Conservation (phyloP, 371 early-diverging fungal genomes). For the Mycotypha africana region DNA sequence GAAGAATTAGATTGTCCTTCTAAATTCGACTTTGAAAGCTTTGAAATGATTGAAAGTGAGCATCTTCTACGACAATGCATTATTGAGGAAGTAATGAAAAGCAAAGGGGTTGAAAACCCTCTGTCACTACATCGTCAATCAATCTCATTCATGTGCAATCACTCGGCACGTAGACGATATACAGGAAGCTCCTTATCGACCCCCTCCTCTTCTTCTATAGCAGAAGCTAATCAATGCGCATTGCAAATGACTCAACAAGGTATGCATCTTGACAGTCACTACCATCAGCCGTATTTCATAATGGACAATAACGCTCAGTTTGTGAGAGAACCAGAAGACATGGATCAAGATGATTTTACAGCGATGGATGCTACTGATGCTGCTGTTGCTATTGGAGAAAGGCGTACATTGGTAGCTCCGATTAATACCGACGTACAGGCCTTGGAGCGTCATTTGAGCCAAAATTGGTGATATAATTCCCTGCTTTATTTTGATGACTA, state of each 20-base stretch:
- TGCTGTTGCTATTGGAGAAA: slow-evolving; percentile 8
- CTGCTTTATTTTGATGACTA: too few species aligned
- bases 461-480: slow-evolving; percentile 14
- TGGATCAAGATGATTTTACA: slow-evolving; percentile 24
- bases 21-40: slow-evolving; percentile 40
- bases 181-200: slow-evolving; percentile 41
- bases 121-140: neutral
- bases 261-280: slow-evolving; percentile 5
- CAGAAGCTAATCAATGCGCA: slow-evolving; percentile 33
- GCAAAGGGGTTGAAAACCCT: slow-evolving; percentile 6
- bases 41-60: slow-evolving; percentile 37
- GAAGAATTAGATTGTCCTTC: slow-evolving; percentile 35
- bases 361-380: slow-evolving; percentile 19
- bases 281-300: slow-evolving; percentile 6
- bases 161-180: slow-evolving; percentile 24
- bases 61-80: slow-evolving; percentile 33
- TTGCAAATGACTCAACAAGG: slow-evolving; percentile 30
- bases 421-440: slow-evolving; percentile 12
- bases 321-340: slow-evolving; percentile 28
- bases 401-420: slow-evolving; percentile 17
- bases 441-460: slow-evolving; percentile 21
- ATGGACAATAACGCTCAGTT: slow-evolving; percentile 8
- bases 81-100: slow-evolving; percentile 28
- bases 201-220: slow-evolving; percentile 23
- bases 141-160: neutral